Percentiles rank a stretch among this genome's conserved stretches.
Conservation (phyloP, 495 filamentous ascomycete species). For the Xylaria telfairii region DNA sequence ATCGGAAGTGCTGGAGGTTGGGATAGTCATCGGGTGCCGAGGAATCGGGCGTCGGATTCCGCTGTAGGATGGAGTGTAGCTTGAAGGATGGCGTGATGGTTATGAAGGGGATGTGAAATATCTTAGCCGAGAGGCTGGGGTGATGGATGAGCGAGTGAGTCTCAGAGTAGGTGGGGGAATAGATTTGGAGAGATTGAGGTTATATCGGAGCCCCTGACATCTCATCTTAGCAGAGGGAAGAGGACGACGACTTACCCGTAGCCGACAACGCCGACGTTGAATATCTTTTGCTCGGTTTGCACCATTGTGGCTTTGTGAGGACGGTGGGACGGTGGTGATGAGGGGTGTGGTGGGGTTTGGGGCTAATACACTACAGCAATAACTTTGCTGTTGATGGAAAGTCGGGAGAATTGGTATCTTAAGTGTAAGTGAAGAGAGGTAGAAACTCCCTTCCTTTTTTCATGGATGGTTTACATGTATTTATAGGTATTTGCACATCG, state of each 20-base stretch:
- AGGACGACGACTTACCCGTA: slow-evolving; percentile 53
- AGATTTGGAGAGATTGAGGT: neutral
- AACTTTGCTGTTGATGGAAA: neutral
- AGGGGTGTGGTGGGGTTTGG: neutral
- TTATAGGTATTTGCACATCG: neutral
- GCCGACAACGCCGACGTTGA: slow-evolving; percentile 61
- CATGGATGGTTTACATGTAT: neutral
- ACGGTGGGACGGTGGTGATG: neutral
- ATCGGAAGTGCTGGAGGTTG: slow-evolving; percentile 66
- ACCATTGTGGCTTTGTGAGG: slow-evolving; percentile 28
- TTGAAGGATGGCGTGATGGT: slow-evolving; percentile 65
- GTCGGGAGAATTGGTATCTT: neutral
- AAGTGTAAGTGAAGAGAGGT: neutral
- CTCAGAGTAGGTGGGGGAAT: neutral
- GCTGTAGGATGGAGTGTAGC: slow-evolving; percentile 81
- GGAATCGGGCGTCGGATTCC: slow-evolving; percentile 42
- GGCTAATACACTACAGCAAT: neutral
- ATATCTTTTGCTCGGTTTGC: slow-evolving; percentile 33
- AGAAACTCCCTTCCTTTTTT: neutral
- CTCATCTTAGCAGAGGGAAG: neutral
- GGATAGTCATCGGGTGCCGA: slow-evolving; percentile 75
- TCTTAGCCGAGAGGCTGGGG: slow-evolving; percentile 77
- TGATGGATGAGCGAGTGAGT: slow-evolving; percentile 22
- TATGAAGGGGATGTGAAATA: slow-evolving; percentile 92
- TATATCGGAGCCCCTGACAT: neutral